phyloP scores from a whole-genome alignment of 805 yeast genomes.

The Suhomyces xylopsoci region DNA sequence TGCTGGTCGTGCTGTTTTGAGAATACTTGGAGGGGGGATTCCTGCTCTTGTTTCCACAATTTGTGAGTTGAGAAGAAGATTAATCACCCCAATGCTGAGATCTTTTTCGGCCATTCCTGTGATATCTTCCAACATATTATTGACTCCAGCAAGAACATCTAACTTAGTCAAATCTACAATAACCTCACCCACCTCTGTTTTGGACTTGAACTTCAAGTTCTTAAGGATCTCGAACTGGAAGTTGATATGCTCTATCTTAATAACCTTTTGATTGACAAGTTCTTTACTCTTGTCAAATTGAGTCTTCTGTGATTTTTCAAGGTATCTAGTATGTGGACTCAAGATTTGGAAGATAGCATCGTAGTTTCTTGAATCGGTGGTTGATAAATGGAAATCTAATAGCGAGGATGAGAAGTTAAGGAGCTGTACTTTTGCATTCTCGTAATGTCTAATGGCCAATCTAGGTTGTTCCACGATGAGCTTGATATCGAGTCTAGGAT shows the following conservation, averaged over 20 bases:
- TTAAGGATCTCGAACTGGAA: constrained; percentile 23
- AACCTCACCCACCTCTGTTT: constrained; percentile 18
- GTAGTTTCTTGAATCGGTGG: constrained; percentile 31
- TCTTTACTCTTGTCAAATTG: not conserved
- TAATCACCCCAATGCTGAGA: constrained; percentile 27
- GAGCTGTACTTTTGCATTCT: constrained; percentile 18
- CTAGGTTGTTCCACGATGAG: constrained; percentile 34
- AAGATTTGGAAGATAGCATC: constrained; percentile 32
- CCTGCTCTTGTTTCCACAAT: constrained; percentile 8
- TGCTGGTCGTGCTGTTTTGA: not conserved
- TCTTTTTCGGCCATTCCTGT: constrained; percentile 22
- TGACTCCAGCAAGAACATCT: constrained; percentile 30
- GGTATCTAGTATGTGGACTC: constrained; percentile 29
- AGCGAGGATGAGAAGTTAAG: constrained; percentile 34
- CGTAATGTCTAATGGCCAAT: constrained; percentile 22
- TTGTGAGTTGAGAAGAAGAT: constrained; percentile 23
- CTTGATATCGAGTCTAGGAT: constrained; percentile 26
- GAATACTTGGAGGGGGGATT: not conserved
- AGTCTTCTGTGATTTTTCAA: constrained; percentile 19
- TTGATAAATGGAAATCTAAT: constrained; percentile 30
- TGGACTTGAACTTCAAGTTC: constrained; percentile 24
- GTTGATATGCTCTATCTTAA: constrained; percentile 16
- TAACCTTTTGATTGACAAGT: constrained; percentile 9
- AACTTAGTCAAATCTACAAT: constrained; percentile 27
- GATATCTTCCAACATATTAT: constrained; percentile 24